Percentiles rank a stretch among this genome's conserved stretches.
Conservation (phyloP, 208 protist genomes). For the Wallacemonas collosoma region DNA sequence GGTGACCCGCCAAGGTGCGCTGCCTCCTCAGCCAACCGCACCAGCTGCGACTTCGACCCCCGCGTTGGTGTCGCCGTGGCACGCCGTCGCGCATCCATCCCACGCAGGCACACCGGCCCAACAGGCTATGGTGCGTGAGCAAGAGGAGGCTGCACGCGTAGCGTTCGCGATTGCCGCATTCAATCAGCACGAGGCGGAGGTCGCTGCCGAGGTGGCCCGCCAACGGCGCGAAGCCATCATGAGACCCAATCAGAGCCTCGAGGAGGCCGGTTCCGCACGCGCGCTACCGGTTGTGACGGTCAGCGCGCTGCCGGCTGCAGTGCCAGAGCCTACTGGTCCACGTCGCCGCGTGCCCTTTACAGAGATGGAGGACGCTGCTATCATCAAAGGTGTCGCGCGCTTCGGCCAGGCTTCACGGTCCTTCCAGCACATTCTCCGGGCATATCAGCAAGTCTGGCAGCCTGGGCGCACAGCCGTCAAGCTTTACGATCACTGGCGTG, state of each 20-base stretch:
- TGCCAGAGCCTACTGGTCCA: background rate
- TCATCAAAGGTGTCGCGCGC: conserved; percentile 70
- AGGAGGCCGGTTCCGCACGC: too few relatives aligned
- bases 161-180: conserved; percentile 34
- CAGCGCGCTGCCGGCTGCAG: too few relatives aligned
- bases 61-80: background rate
- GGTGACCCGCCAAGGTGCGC: too few relatives aligned
- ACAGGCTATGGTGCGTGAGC: background rate
- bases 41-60: background rate
- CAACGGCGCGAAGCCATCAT: conserved; percentile 8
- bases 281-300: too few relatives aligned
- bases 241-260: background rate
- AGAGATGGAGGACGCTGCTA: conserved; percentile 68
- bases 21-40: too few relatives aligned
- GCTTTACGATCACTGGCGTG: conserved; percentile 88
- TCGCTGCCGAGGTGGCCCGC: conserved; percentile 16
- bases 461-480: conserved; percentile 53
- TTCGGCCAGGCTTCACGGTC: conserved; percentile 44
- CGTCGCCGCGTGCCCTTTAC: conserved; percentile 61
- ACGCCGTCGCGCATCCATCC: background rate
- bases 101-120: background rate
- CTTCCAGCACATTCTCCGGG: conserved; percentile 71
- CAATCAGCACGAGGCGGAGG: conserved; percentile 27
- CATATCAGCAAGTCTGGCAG: conserved; percentile 64
- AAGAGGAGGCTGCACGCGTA: conserved; percentile 25